Evolutionary conservation across 148 eudicot genomes (phyloP), one percentile per base, ranked within the genome.

Genomic region (Nyssa sinensis): DNA sequence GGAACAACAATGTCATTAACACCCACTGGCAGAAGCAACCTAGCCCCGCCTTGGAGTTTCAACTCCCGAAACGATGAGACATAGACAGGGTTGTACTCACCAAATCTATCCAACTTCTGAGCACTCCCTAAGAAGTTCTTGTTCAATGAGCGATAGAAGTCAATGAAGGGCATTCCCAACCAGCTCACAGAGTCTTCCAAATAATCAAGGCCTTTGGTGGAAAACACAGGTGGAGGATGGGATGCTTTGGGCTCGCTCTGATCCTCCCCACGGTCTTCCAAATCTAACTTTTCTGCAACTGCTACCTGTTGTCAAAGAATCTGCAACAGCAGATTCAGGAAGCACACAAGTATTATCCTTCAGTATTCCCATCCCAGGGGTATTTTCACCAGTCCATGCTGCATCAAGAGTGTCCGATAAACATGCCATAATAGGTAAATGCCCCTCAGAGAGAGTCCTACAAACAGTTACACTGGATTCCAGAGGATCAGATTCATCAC

Each of bases 351-450:
- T 75, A 76, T 75, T 78, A 73, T 83, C 87, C 74, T 83, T 90
- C 14, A 77, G 59, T 12, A 77, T 39, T 70, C 76, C 84, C 68
- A 39, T 35, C 72, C 77, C 93, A 16, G 89, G 79, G 23, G 77
- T 91, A 77, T 72, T 89, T 71, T 89, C 85, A 74, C 99, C 99
- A 0, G 93, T 90, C 97, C 99, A 95, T 10, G 90, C 91, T 78
- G 99, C 96, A 73, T 95, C 96, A 73, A 90, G 94, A 47, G 94
- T 91, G 67, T 92, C 93, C 2, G 94, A 86, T 66, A 93, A 77
- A 86, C 88, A 84, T 64, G 77, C 72, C 59, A 78, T 16, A 32
- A 65, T 67, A 39, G 91, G 80, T 67, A 78, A 81, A 66, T 91
- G 86, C 57, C 99, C 88, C 73, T 91, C 97, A 66, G 97, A 90